These are phyloP conservation scores for Dunaliella primolecta DNA, from an alignment of 139 green algal species.

Conservation along the genomic window DNA sequence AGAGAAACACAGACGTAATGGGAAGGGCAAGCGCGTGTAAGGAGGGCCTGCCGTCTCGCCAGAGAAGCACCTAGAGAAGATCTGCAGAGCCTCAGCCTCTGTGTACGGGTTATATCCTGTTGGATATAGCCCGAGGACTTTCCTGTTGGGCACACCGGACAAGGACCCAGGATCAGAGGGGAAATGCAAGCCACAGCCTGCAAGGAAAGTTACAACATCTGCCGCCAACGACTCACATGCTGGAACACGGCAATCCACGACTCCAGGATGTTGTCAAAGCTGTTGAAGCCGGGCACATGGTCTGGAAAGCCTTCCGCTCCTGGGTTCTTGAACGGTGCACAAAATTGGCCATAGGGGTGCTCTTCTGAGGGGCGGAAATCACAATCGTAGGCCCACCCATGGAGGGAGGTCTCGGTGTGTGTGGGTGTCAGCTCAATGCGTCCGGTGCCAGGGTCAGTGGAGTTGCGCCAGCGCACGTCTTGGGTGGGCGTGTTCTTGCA, in stretches of 20 bases:
- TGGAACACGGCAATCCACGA: conserved; percentile 69
- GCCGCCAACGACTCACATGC: conserved; percentile 19
- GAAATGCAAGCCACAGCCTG: too few species aligned
- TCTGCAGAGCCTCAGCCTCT: too few species aligned
- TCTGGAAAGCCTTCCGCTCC: background rate
- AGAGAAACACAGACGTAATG: too few species aligned
- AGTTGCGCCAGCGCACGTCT: background rate
- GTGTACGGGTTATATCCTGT: too few species aligned
- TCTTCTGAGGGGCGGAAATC: background rate
- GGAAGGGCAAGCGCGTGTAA: too few species aligned
- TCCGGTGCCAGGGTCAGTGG: background rate
- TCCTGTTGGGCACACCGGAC: too few species aligned
- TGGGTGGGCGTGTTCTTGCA: background rate
- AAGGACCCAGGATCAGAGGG: too few species aligned
- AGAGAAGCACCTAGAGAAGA: too few species aligned
- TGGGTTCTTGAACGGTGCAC: background rate
- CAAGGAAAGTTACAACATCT: too few species aligned
- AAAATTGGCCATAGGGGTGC: background rate
- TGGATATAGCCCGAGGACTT: too few species aligned
- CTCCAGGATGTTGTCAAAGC: conserved; percentile 70
- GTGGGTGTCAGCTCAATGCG: background rate
- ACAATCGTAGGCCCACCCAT: background rate
- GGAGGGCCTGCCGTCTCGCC: too few species aligned
- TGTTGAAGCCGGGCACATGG: background rate
- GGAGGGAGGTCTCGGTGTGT: background rate